Conservation (phyloP, 441 rosid species). For the Croton setiger region DNA sequence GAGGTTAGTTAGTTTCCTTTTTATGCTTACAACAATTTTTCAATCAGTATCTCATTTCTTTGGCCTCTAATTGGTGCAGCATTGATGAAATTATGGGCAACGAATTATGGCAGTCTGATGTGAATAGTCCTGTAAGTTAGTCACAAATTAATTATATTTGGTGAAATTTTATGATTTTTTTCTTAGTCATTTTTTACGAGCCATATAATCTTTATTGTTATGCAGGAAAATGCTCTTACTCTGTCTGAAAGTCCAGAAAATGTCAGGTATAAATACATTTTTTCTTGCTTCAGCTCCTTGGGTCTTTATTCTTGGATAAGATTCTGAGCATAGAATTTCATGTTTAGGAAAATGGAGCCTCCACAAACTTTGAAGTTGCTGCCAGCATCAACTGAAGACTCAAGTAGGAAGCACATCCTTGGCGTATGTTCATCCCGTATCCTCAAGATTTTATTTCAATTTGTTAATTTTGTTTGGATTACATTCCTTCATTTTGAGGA, state of each 20-base stretch:
- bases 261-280: constrained; percentile 41
- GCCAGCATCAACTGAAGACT: constrained; percentile 72
- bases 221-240: constrained; percentile 61
- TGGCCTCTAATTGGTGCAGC: constrained; percentile 45
- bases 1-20: constrained; percentile 53
- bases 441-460: constrained; percentile 34
- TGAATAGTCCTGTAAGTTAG: constrained; percentile 53
- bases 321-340: constrained; percentile 22
- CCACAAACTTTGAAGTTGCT: constrained; percentile 67
- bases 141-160: constrained; percentile 10
- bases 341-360: constrained; percentile 62
- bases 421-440: constrained; percentile 76
- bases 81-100: constrained; percentile 78
- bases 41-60: constrained; percentile 28
- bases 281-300: constrained; percentile 16
- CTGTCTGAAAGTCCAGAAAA: constrained; percentile 52
- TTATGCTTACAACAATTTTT: constrained; percentile 14
- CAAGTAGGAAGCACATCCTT: constrained; percentile 62
- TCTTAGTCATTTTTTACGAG: too few species aligned
- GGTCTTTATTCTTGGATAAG: constrained; percentile 18
- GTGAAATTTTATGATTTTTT: constrained; percentile 7
- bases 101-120: constrained; percentile 50
- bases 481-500: not conserved
- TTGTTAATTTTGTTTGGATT: constrained; percentile 14
- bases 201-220: constrained; percentile 24